Evolutionary conservation across 495 filamentous ascomycete genomes (phyloP).

Genomic region (Penicillium cataractarum): DNA sequence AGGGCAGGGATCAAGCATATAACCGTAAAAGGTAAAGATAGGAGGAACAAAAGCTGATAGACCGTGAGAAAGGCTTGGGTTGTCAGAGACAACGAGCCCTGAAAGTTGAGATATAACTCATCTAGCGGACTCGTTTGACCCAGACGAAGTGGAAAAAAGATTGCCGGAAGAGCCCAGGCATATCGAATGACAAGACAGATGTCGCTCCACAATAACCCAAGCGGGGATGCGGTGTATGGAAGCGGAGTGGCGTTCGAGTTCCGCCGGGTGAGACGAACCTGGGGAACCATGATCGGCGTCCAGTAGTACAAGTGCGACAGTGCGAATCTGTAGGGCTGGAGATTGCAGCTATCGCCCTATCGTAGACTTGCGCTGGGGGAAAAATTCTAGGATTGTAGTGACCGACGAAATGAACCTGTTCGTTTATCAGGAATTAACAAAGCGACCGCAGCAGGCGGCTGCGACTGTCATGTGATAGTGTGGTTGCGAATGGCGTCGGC

Average conservation of each 20-base stretch:
- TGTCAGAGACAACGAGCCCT: slow-evolving; percentile 53
- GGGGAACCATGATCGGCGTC: slow-evolving; percentile 6
- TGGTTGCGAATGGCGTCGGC: background rate
- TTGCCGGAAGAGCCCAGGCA: slow-evolving; percentile 52
- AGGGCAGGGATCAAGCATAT: slow-evolving; percentile 51
- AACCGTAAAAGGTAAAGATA: slow-evolving; percentile 52
- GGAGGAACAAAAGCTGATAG: slow-evolving; percentile 37
- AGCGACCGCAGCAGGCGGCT: slow-evolving; percentile 5
- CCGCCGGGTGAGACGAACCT: slow-evolving; percentile 16
- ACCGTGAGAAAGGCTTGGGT: slow-evolving; percentile 56
- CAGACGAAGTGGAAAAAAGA: slow-evolving; percentile 56
- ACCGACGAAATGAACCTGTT: background rate
- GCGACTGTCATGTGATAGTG: slow-evolving; percentile 17
- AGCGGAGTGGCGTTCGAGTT: slow-evolving; percentile 27
- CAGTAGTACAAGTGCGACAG: slow-evolving; percentile 1
- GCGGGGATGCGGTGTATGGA: slow-evolving; percentile 63
- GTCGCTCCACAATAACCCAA: slow-evolving; percentile 57
- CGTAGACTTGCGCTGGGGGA: background rate
- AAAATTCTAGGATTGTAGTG: background rate
- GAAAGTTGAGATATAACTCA: slow-evolving; percentile 57
- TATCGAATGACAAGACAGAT: slow-evolving; percentile 55
- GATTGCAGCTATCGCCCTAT: background rate
- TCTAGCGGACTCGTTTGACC: slow-evolving; percentile 53
- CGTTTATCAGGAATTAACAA: background rate
- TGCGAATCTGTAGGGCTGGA: background rate